phyloP scores from a whole-genome alignment of 2,329 filamentous ascomycete species.

The Metarhizium brunneum region DNA sequence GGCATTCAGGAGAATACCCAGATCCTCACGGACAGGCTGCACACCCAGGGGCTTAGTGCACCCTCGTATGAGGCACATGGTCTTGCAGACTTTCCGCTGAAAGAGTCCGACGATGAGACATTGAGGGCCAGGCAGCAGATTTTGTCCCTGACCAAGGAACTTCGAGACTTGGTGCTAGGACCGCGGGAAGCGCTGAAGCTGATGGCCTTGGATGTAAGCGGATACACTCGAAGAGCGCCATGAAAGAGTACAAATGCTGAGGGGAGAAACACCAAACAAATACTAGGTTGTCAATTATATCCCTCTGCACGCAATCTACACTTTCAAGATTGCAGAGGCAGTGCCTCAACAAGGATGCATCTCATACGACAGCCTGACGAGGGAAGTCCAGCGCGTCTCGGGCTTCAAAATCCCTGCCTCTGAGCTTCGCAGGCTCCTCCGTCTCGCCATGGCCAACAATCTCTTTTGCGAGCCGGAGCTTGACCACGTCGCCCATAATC shows the following conservation, averaged over 20 bases:
- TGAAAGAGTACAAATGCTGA: too few relatives aligned
- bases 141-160: constrained; percentile 12
- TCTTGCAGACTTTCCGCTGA: constrained; percentile 11
- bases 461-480: constrained; percentile 29
- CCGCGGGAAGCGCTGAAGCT: constrained; percentile 14
- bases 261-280: neutral
- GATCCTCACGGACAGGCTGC: constrained; percentile 9
- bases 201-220: constrained; percentile 19
- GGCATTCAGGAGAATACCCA: constrained; percentile 12
- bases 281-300: constrained; percentile 17
- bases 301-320: constrained; percentile 20
- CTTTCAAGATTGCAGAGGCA: constrained; percentile 20
- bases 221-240: too few relatives aligned
- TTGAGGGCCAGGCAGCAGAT: constrained; percentile 10
- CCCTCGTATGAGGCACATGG: constrained; percentile 12
- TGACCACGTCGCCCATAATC: constrained; percentile 30
- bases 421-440: constrained; percentile 26
- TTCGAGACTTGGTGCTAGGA: constrained; percentile 13
- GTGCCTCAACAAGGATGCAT: constrained; percentile 18
- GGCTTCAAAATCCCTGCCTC: constrained; percentile 23
- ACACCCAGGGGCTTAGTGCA: constrained; percentile 11
- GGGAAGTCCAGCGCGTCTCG: constrained; percentile 21
- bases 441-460: constrained; percentile 28
- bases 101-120: constrained; percentile 5
- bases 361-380: constrained; percentile 16